Base-by-base conservation (phyloP, 2,329 filamentous ascomycete genomes). In the Sarocladium oryzae region DNA sequence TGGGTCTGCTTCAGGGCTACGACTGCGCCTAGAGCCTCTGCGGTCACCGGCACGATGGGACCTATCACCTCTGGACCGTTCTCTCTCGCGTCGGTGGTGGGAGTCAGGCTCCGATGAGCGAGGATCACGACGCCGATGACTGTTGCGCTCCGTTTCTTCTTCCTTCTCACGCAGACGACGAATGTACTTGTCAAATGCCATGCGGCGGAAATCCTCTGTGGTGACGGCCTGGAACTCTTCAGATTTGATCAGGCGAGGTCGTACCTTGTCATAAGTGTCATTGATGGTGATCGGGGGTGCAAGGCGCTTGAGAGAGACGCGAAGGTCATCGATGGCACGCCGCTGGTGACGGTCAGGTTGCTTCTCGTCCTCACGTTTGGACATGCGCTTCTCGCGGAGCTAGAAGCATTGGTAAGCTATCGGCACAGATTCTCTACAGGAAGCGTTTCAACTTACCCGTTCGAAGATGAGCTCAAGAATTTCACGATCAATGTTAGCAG, bases 111-210 rank as follows among this genome's bases (percentile, higher is more conserved):
- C 79, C 43, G 62, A 65, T 7, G 73, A 76, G 54, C 71, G 74
- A 56, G 79, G 77, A 36, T 84, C 81, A 51, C 78, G 75, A 50
- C 81, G 79, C 53, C 78, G 76, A 51, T 78, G 75, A 49, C 75
- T 71, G 55, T 78, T 76, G 52, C 80, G 81, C 54, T 96, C 90
- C 28, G 74, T 73, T 56, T 95, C 89, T 51, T 95, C 88, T 58
- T 95, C 88, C 64, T 91, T 91, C 60, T 97, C 92, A 64, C 85
- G 88, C n/a, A 96, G 74, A 49, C 93, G 88, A 55, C 88, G 87
- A 59, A 96, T 84, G 61, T 90, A 82, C 70, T 95, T 97, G 53
- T 96, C 91, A 69, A 96, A 97, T 13, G 89, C 92, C 57, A 80
- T 78, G 55, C 85, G 83, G 53, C 91, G 87, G 55, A 86, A 77